A percentile compares a stretch with the other conserved stretches of the same genome.
phyloP scores from a whole-genome alignment of 805 yeast genomes.

The Wickerhamiella hasegawae region DNA sequence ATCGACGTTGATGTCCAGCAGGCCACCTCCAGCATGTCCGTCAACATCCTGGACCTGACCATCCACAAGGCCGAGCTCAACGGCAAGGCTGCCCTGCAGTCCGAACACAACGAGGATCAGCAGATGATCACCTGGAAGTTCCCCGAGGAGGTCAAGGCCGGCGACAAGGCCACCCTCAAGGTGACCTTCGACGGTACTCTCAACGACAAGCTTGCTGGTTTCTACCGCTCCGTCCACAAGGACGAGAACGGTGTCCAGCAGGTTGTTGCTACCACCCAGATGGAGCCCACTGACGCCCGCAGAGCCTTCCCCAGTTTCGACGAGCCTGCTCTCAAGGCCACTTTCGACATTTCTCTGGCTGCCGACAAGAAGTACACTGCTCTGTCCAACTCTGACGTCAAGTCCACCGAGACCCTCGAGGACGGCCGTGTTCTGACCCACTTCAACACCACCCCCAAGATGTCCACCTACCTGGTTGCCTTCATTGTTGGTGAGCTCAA shows the following conservation, averaged over 20 bases:
- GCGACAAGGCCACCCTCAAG: constrained; percentile 37
- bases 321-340: constrained; percentile 56
- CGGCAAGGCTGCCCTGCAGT: constrained; percentile 18
- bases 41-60: constrained; percentile 54
- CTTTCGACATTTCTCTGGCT: constrained; percentile 40
- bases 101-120: constrained; percentile 30
- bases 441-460: constrained; percentile 50
- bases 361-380: constrained; percentile 38
- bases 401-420: constrained; percentile 23
- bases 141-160: constrained; percentile 23
- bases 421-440: constrained; percentile 30
- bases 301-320: constrained; percentile 66
- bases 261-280: constrained; percentile 49
- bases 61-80: constrained; percentile 24
- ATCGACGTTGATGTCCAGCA: constrained; percentile 31
- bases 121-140: constrained; percentile 54
- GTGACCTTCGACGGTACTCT: constrained; percentile 40
- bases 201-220: constrained; percentile 59
- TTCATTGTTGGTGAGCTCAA: constrained; percentile 54
- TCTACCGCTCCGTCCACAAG: constrained; percentile 47
- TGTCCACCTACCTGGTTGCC: constrained; percentile 63
- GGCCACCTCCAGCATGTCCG: constrained; percentile 29
- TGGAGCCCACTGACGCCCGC: constrained; percentile 68
- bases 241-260: constrained; percentile 37
- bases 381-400: constrained; percentile 52